Percentiles rank a stretch among this genome's conserved stretches.
Evolutionary conservation across 352 stramenopile species (phyloP).

Genomic region (Pseudoperonospora humuli): DNA sequence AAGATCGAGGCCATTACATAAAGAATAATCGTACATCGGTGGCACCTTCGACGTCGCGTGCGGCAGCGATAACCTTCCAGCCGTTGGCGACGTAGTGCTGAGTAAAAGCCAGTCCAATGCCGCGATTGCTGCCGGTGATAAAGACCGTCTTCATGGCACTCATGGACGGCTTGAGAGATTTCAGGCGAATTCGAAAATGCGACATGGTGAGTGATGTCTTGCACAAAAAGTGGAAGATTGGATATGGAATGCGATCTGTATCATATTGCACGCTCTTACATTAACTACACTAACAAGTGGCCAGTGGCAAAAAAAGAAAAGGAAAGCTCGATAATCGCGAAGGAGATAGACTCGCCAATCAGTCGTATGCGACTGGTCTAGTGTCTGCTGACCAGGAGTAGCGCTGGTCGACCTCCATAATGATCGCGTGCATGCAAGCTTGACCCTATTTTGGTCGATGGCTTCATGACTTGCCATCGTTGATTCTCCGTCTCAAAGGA

Average conservation of each 20-base stretch:
- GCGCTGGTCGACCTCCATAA: background rate
- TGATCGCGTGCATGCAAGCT: conserved; percentile 5
- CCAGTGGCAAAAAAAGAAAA: conserved; percentile 22
- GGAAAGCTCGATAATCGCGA: conserved; percentile 3
- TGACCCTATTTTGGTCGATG: background rate
- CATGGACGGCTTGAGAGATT: background rate
- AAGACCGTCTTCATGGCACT: conserved; percentile 28
- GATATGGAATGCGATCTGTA: conserved; percentile 3
- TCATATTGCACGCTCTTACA: conserved; percentile 31
- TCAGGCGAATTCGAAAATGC: background rate
- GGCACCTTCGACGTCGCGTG: conserved; percentile 30
- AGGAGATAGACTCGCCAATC: background rate
- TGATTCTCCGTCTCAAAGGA: conserved; percentile 9
- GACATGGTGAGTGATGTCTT: too few relatives aligned
- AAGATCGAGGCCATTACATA: too few relatives aligned
- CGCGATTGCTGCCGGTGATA: conserved; percentile 45
- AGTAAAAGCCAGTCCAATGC: conserved; percentile 35
- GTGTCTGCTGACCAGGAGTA: conserved; percentile 1
- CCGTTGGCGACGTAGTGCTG: conserved; percentile 37
- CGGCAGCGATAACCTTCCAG: conserved; percentile 41
- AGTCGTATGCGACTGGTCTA: conserved; percentile 10
- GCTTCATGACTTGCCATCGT: conserved; percentile 12
- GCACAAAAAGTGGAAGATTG: too few relatives aligned
- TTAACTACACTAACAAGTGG: conserved; percentile 32
- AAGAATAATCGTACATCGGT: conserved; percentile 9